Evolutionary conservation across 2,329 filamentous ascomycete species (phyloP), one percentile per base, ranked within the genome.

Genomic region (Phaeoacremonium minimum): DNA sequence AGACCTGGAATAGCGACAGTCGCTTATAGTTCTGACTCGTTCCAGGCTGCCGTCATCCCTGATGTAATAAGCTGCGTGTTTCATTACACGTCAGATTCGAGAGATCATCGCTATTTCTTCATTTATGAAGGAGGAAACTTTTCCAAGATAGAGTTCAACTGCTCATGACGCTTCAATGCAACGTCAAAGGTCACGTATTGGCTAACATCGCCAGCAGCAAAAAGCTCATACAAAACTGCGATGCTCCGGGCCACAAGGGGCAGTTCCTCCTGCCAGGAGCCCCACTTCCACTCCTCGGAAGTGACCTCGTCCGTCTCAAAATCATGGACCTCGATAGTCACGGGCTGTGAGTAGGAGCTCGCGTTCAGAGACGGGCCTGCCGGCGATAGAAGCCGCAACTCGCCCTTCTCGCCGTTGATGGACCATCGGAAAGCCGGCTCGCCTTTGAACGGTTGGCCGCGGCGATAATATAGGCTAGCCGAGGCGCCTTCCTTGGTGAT

Each of bases 191-290:
- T 60, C 5, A 59, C 50, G 42, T 58, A 61, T 31, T 37, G 37
- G 28, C 44, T 48, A 33, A 35, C 30, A 0, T 51, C 44, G 28
- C 46, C 52, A 2, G 50, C 44, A 7, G 71, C 71, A 56, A 68
- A 77, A 2, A 61, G 63, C 46, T 83, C 77, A 54, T 81, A 83
- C 1, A 79, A 46, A 15, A 63, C 64, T 0, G 66, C 77, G 18
- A 82, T 69, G 44, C 67, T 72, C 35, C 71, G 61, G 1, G 63
- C 65, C 4, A 57, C 46, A 1, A 64, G 22, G 0, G 71, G 65
- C 14, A 77, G 41, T 9, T 66, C 60, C 9, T 65, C 57, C 47
- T 70, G 69, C 55, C 66, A 71, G 4, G 65, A 63, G 12, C 60
- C 53, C 60, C 67, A 77, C 7, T 59, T 52, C 57, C 66, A 68